Conservation (phyloP, 225 moss, liverwort and hornwort genomes). For the Asterella californica region DNA sequence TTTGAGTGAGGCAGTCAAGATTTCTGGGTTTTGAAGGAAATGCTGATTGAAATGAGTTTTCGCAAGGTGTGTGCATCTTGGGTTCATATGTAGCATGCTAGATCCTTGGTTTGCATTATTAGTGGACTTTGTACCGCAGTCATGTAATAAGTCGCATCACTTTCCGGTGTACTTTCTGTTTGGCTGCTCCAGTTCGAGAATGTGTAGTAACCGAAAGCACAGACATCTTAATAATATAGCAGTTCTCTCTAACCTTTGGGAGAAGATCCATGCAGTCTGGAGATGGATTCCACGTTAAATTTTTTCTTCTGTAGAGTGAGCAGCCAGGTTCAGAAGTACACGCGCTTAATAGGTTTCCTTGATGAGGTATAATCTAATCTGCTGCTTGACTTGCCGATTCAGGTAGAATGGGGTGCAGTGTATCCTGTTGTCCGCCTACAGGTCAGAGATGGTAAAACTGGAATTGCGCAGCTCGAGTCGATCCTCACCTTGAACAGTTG, state of each 20-base stretch:
- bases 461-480: conserved; percentile 36
- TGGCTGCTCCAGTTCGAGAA: neutral
- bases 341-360: neutral
- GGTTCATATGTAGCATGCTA: neutral
- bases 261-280: neutral
- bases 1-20: neutral
- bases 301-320: neutral
- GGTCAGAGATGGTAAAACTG: conserved; percentile 38
- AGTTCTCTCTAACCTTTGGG: neutral
- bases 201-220: neutral
- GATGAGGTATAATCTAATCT: neutral
- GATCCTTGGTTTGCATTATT: neutral
- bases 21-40: neutral
- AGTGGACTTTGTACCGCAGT: too few relatives aligned
- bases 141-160: too few relatives aligned
- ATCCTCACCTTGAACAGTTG: conserved; percentile 39
- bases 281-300: neutral
- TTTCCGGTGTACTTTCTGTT: too few relatives aligned
- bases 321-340: too few relatives aligned
- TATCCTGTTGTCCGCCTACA: conserved; percentile 47
- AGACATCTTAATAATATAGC: neutral
- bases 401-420: conserved; percentile 42
- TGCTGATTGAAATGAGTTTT: neutral
- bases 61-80: neutral
- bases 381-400: neutral